phyloP scores from a whole-genome alignment of 75 land plant species.

The Picea sitchensis region DNA sequence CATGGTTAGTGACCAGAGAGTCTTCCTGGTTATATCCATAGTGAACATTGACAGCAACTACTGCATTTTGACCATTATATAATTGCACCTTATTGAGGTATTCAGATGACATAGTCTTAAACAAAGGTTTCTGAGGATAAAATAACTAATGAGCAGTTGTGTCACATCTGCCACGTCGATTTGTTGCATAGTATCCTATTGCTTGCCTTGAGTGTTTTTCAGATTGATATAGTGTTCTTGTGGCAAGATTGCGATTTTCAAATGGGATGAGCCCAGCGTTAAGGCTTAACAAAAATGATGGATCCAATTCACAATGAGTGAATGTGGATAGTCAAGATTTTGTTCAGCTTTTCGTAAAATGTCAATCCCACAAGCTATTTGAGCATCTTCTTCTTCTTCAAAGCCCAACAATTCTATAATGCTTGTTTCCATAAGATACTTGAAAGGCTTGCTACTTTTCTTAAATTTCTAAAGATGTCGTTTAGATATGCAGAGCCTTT shows the following conservation, averaged over 20 bases:
- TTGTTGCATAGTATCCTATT: conserved; percentile 74
- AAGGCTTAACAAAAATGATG: conserved; percentile 63
- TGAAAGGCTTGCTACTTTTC: no score
- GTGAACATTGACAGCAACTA: conserved; percentile 65
- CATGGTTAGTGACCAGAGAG: conserved; percentile 76
- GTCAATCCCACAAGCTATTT: conserved; percentile 45
- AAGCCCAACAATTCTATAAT: conserved; percentile 72
- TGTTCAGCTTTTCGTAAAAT: conserved; percentile 26
- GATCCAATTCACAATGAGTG: conserved; percentile 81
- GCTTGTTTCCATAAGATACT: no score
- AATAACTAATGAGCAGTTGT: conserved; percentile 64
- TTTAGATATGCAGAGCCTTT: no score
- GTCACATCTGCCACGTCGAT: conserved; percentile 61
- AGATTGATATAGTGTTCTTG: conserved; percentile 61
- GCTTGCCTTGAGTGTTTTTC: conserved; percentile 91
- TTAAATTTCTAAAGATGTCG: no score
- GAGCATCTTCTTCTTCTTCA: conserved; percentile 81
- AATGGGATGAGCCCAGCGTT: conserved; percentile 85
- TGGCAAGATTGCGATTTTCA: conserved; percentile 79
- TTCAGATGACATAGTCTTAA: conserved; percentile 48
- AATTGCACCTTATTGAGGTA: conserved; percentile 44
- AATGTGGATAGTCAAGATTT: conserved; percentile 22
- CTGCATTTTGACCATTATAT: conserved; percentile 30
- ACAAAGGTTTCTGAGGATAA: conserved; percentile 86
- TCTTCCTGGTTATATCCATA: conserved; percentile 94